phyloP scores from a whole-genome alignment of 352 stramenopile genomes.

The Hyaloperonospora arabidopsidis region DNA sequence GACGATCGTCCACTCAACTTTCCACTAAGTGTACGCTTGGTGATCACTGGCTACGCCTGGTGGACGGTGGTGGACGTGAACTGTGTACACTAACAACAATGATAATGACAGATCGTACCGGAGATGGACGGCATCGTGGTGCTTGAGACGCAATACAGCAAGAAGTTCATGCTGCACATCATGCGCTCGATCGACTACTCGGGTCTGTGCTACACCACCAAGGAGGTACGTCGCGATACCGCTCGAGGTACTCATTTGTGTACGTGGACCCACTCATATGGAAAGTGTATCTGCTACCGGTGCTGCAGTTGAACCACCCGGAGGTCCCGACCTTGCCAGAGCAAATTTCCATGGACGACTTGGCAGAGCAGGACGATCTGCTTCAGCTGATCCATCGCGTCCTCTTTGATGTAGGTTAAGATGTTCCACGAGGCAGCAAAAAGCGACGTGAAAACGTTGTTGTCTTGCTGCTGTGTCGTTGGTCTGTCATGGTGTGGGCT shows the following conservation, averaged over 20 bases:
- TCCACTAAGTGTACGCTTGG: conserved; percentile 45
- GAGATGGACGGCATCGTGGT: conserved; percentile 75
- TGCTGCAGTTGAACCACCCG: conserved; percentile 59
- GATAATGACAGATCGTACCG: conserved; percentile 47
- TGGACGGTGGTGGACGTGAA: too few relatives aligned
- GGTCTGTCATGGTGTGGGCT: too few relatives aligned
- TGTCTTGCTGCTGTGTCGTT: too few relatives aligned
- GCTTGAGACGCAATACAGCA: conserved; percentile 71
- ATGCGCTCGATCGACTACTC: conserved; percentile 82
- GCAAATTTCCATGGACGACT: conserved; percentile 41
- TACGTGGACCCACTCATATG: too few relatives aligned
- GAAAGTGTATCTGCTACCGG: neutral
- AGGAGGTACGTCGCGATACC: conserved; percentile 36
- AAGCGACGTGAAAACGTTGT: too few relatives aligned
- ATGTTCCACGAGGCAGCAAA: too few relatives aligned
- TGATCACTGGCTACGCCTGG: neutral
- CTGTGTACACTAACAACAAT: neutral
- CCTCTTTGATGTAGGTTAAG: conserved; percentile 63
- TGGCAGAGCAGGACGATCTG: conserved; percentile 54
- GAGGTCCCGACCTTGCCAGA: conserved; percentile 69
- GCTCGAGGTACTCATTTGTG: neutral
- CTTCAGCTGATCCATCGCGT: conserved; percentile 70
- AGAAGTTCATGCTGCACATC: conserved; percentile 81
- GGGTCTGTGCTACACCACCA: conserved; percentile 62
- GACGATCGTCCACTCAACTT: conserved; percentile 67